Conservation (phyloP, 2,329 filamentous ascomycete genomes). For the Diaporthe citri region DNA sequence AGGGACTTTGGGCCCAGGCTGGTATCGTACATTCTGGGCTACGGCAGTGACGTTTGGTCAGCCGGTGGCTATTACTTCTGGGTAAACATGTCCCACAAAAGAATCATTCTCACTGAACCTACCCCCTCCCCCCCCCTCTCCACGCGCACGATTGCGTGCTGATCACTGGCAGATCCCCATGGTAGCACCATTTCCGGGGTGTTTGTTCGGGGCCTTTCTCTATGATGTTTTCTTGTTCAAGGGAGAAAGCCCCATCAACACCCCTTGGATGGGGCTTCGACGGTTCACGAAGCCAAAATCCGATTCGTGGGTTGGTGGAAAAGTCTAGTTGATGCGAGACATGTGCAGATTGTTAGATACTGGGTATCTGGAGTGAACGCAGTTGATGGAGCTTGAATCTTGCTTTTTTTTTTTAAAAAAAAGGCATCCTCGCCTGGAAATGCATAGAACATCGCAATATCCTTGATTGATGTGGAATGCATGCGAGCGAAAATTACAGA, state of each 20-base stretch:
- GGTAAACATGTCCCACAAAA: constrained; percentile 57
- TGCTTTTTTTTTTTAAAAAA: no score
- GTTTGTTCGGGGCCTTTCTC: constrained; percentile 72
- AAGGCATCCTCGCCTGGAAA: no score
- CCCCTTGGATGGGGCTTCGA: constrained; percentile 73
- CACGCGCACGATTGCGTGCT: constrained; percentile 25
- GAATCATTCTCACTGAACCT: not conserved
- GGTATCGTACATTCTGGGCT: constrained; percentile 76
- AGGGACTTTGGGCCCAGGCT: constrained; percentile 79
- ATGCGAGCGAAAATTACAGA: no score
- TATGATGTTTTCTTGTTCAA: constrained; percentile 79
- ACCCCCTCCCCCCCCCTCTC: no score
- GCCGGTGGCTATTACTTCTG: constrained; percentile 80
- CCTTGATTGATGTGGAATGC: not conserved
- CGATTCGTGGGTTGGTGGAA: constrained; percentile 46
- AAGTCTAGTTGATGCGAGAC: not conserved
- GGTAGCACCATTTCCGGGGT: constrained; percentile 77
- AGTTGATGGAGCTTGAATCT: not conserved
- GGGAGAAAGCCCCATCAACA: constrained; percentile 78
- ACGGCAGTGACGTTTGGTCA: constrained; percentile 75
- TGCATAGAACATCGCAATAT: no score
- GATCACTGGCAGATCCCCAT: constrained; percentile 70
- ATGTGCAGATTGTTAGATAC: not conserved
- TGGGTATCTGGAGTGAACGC: not conserved
- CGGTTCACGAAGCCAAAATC: constrained; percentile 56